These are phyloP conservation scores for Ustilago esculenta DNA, from an alignment of 1,284 basidiomycete genomes.

Conservation along the genomic window DNA sequence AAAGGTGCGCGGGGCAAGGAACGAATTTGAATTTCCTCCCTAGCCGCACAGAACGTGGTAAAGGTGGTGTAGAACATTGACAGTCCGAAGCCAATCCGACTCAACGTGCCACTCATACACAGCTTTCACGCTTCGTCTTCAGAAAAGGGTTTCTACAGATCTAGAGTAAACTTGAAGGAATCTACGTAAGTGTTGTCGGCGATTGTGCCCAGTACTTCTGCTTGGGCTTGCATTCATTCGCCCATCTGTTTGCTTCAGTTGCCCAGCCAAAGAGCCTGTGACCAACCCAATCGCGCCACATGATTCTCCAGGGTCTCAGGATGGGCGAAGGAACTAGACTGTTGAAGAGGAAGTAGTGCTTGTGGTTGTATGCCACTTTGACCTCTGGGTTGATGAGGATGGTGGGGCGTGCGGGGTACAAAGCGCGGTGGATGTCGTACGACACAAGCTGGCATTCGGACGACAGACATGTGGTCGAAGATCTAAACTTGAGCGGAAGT, in stretches of 20 bases:
- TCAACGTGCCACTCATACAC: too few species aligned
- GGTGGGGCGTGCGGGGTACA: slow-evolving; percentile 67
- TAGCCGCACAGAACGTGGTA: too few species aligned
- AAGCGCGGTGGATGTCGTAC: slow-evolving; percentile 72
- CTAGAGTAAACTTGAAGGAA: too few species aligned
- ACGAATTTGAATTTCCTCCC: too few species aligned
- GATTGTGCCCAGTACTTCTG: slow-evolving; percentile 18
- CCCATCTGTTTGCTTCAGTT: slow-evolving; percentile 34
- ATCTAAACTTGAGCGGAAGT: slow-evolving; percentile 70
- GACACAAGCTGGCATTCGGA: slow-evolving; percentile 73
- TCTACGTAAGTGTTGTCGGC: not conserved
- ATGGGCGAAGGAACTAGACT: slow-evolving; percentile 42
- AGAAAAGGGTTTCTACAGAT: too few species aligned
- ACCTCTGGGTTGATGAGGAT: slow-evolving; percentile 70
- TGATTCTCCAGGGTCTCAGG: slow-evolving; percentile 43
- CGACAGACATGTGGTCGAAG: slow-evolving; percentile 70
- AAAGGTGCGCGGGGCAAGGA: too few species aligned
- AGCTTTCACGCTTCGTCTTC: too few species aligned
- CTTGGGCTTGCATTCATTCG: slow-evolving; percentile 17
- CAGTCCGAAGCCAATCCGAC: too few species aligned
- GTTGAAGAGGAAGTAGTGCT: slow-evolving; percentile 43
- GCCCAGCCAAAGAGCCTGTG: slow-evolving; percentile 48
- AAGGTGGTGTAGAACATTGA: too few species aligned
- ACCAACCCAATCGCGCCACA: slow-evolving; percentile 54
- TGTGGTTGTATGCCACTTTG: slow-evolving; percentile 49